Evolutionary conservation across 441 rosid species (phyloP).

Genomic region (Euphorbia corollata): DNA sequence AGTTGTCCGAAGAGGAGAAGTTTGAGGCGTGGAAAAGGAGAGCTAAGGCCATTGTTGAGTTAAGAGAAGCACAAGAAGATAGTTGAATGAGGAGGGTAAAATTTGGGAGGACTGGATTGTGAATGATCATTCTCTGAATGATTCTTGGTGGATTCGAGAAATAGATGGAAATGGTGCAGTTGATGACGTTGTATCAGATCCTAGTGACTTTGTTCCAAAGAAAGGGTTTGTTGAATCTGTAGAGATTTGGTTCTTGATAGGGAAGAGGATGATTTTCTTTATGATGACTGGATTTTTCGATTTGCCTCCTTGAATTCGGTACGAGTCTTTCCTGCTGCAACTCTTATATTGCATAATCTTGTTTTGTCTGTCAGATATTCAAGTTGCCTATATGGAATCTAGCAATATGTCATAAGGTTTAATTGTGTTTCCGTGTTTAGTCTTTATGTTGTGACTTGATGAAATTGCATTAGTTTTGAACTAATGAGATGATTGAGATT

Average conservation of each 20-base stretch:
- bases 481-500: too few species aligned
- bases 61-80: constrained; percentile 80
- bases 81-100: constrained; percentile 61
- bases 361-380: not conserved
- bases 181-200: constrained; percentile 34
- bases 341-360: not conserved
- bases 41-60: constrained; percentile 84
- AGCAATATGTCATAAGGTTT: not conserved
- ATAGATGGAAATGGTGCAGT: constrained; percentile 30
- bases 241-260: constrained; percentile 67
- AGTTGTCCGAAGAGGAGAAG: constrained; percentile 50
- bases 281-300: constrained; percentile 77
- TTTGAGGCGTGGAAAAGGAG: constrained; percentile 92
- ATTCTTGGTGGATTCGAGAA: constrained; percentile 45
- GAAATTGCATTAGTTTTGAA: too few species aligned
- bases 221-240: constrained; percentile 59
- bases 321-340: constrained; percentile 5
- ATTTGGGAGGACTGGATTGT: constrained; percentile 96
- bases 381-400: too few species aligned
- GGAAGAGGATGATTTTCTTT: constrained; percentile 72
- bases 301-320: constrained; percentile 82
- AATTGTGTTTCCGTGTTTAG: not conserved
- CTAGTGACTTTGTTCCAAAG: constrained; percentile 37
- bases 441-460: too few species aligned
- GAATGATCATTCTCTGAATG: constrained; percentile 28